phyloP scores from a whole-genome alignment of 495 filamentous ascomycete species.

The Penicillium mononematosum region DNA sequence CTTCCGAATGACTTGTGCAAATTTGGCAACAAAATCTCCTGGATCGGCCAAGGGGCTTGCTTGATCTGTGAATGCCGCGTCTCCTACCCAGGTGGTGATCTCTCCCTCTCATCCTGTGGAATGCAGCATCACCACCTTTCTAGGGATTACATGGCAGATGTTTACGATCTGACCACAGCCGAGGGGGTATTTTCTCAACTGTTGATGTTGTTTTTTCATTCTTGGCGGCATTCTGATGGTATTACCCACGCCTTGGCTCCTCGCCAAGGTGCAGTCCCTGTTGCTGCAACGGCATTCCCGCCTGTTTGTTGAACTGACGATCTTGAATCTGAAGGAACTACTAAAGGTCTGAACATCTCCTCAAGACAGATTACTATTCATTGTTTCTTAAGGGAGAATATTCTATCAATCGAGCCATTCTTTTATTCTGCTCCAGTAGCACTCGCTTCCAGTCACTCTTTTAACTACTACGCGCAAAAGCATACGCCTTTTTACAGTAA shows the following conservation, averaged over 20 bases:
- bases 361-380: neutral
- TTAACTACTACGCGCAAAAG: conserved; percentile 15
- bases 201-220: conserved; percentile 21
- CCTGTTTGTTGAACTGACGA: conserved; percentile 9
- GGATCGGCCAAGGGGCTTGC: neutral
- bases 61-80: conserved; percentile 20
- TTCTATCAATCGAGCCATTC: conserved; percentile 24
- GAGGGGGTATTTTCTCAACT: neutral
- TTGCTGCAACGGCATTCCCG: conserved; percentile 22
- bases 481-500: conserved; percentile 19
- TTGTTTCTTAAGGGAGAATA: conserved; percentile 9
- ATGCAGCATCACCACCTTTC: conserved; percentile 22
- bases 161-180: conserved; percentile 13
- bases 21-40: neutral
- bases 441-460: conserved; percentile 32
- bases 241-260: conserved; percentile 1
- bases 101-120: conserved; percentile 17
- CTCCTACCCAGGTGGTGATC: conserved; percentile 12
- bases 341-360: conserved; percentile 29
- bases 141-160: conserved; percentile 11
- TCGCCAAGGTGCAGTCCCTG: neutral
- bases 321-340: conserved; percentile 26
- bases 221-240: conserved; percentile 27
- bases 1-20: neutral
- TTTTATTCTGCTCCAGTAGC: conserved; percentile 20